Evolutionary conservation across 306 rosid species (phyloP), one percentile per base, ranked within the genome.

Genomic region (Ochetophila trinervis): DNA sequence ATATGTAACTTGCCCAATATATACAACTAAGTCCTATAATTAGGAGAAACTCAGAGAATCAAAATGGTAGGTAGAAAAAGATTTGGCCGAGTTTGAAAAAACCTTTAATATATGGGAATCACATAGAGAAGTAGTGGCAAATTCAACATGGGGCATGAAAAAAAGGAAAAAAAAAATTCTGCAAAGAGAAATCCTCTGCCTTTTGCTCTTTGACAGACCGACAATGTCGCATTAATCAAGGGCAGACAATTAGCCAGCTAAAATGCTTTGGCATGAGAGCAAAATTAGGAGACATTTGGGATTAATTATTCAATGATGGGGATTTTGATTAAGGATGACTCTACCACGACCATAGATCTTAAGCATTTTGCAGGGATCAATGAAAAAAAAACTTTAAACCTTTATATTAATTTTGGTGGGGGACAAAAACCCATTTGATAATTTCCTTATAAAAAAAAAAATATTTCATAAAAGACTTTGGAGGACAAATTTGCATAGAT

Each of bases 171-270:
- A 27, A 56, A 69, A 23, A 64, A 62, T 75, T 55, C 66, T 74
- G 73, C 64, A 67, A 53, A 56, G 66, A 50, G 49, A 35, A 66
- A 53, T 20, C 20, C 47, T 22, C 63, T 55, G 70, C 63, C 40
- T 67, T 57, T 73, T 78, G 72, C 81, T 64, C 69, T 59, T 78
- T 62, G 83, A 60, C 80, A 75, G 65, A 76, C 81, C 78, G 89
- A 82, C 89, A 83, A 54, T 11, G 77, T 84, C 65, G 67, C 80
- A 80, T 78, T 73, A 86, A 81, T 87, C 68, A 85, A 82, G 88
- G 66, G 84, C 82, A 80, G 89, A 78, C 88, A 86, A 11, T 83
- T 65, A 80, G 89, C 85, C 97, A 94, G 99, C 97, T 90, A 88
- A 90, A 75, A 58, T 79, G 77, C 90, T 74, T 93, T 84, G 85